phyloP scores from a whole-genome alignment of 371 early-diverging fungal genomes.

The Dinochytrium kinnereticum region DNA sequence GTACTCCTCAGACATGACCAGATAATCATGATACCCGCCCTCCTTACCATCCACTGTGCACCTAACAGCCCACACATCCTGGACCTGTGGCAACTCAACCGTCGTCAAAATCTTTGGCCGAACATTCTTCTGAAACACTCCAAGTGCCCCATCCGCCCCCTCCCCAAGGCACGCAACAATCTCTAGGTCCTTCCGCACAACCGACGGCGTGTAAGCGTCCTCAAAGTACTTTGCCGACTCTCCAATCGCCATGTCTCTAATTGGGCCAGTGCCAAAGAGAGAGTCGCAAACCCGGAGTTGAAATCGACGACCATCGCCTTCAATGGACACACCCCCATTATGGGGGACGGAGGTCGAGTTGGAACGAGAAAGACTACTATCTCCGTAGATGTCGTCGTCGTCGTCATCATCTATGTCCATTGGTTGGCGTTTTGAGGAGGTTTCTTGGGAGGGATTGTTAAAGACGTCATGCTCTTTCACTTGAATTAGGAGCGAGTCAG shows the following conservation, averaged over 20 bases:
- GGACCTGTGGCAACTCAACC: slow-evolving; percentile 41
- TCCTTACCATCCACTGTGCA: slow-evolving; percentile 24
- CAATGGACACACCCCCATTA: not conserved
- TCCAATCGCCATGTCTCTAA: slow-evolving; percentile 78
- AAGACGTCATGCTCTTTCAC: slow-evolving; percentile 44
- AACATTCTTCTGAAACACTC: slow-evolving; percentile 80
- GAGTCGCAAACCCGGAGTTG: slow-evolving; percentile 77
- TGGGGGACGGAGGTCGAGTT: not conserved
- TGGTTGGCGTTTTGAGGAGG: not conserved
- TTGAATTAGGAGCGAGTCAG: slow-evolving; percentile 81
- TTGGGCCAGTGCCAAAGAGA: slow-evolving; percentile 79
- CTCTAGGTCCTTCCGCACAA: slow-evolving; percentile 64
- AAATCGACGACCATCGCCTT: slow-evolving; percentile 45
- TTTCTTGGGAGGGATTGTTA: not conserved
- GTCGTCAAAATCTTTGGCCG: slow-evolving; percentile 72
- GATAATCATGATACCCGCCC: slow-evolving; percentile 51
- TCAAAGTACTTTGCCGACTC: slow-evolving; percentile 50
- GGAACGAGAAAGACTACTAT: slow-evolving; percentile 15
- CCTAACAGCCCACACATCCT: slow-evolving; percentile 46
- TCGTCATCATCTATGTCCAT: slow-evolving; percentile 42
- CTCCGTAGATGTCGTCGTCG: slow-evolving; percentile 53
- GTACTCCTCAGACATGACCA: slow-evolving; percentile 73
- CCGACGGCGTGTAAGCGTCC: slow-evolving; percentile 11
- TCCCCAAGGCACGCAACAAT: slow-evolving; percentile 83
- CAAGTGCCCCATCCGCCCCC: slow-evolving; percentile 72